Percentiles rank a stretch among this genome's conserved stretches.
Conservation (phyloP, 139 green algal genomes). For the Chlamydomonas sphaeroides region DNA sequence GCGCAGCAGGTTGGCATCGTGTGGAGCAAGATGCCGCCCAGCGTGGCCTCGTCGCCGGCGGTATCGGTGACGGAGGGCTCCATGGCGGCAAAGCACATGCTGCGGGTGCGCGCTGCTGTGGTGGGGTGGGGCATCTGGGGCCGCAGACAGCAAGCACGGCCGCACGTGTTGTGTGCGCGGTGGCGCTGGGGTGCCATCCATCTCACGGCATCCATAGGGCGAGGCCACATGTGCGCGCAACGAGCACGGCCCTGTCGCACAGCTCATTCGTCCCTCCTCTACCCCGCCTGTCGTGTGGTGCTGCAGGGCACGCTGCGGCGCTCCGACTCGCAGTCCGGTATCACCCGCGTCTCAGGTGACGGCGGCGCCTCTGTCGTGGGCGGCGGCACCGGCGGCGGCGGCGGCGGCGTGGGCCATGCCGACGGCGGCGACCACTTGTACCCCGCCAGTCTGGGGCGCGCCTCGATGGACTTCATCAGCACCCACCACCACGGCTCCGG, state of each 20-base stretch:
- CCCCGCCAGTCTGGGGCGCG: not conserved
- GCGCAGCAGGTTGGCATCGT: constrained; percentile 35
- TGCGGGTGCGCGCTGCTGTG: not conserved
- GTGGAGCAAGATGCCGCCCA: constrained; percentile 37
- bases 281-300: not conserved
- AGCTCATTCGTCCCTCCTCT: too few relatives aligned
- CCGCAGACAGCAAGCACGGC: too few relatives aligned
- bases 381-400: not conserved
- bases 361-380: not conserved
- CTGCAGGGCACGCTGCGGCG: not conserved
- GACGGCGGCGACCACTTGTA: constrained; percentile 7
- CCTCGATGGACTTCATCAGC: not conserved
- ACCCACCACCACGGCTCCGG: not conserved
- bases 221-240: not conserved
- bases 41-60: not conserved
- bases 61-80: constrained; percentile 24
- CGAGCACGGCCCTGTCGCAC: not conserved
- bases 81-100: constrained; percentile 1
- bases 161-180: too few relatives aligned
- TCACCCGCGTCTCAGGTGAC: not conserved
- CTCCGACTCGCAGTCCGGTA: not conserved
- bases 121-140: not conserved
- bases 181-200: not conserved
- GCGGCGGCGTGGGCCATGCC: not conserved
- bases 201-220: too few relatives aligned